These are phyloP conservation scores for Hypoxylon sp. DNA, from an alignment of 2,329 filamentous ascomycete genomes.

Conservation along the genomic window DNA sequence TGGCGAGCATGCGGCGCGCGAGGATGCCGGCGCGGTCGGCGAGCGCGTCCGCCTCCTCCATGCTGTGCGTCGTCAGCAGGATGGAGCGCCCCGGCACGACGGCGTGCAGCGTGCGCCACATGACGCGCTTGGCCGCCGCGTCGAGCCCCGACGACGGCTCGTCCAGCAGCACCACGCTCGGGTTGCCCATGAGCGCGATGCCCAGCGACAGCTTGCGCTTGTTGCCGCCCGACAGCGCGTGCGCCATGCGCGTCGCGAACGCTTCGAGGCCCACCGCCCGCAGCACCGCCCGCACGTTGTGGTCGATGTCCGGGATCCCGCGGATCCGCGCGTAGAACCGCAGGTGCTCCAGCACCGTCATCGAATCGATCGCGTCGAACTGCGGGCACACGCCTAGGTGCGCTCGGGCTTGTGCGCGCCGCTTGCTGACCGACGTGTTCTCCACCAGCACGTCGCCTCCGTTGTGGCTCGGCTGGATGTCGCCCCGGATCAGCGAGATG, in stretches of 20 bases:
- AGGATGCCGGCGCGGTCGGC: conserved; percentile 87
- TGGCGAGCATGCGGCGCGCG: conserved; percentile 82
- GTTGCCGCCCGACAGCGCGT: conserved; percentile 85
- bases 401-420: conserved; percentile 74
- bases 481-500: conserved; percentile 89
- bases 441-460: conserved; percentile 86
- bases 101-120: conserved; percentile 85
- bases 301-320: conserved; percentile 75
- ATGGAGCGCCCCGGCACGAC: conserved; percentile 81
- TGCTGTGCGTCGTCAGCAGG: conserved; percentile 88
- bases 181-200: conserved; percentile 93
- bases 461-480: conserved; percentile 74
- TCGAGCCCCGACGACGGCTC: conserved; percentile 91
- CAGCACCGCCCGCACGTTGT: conserved; percentile 82
- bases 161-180: conserved; percentile 84
- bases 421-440: conserved; percentile 74
- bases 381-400: conserved; percentile 93
- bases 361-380: conserved; percentile 85
- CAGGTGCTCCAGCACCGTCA: conserved; percentile 89
- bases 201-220: conserved; percentile 91
- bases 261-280: conserved; percentile 77
- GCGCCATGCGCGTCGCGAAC: conserved; percentile 78
- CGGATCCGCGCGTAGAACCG: conserved; percentile 86
- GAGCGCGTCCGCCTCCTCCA: conserved; percentile 94
- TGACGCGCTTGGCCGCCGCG: conserved; percentile 86